phyloP scores from a whole-genome alignment of 2,329 filamentous ascomycete species.

The Microsporum canis region DNA sequence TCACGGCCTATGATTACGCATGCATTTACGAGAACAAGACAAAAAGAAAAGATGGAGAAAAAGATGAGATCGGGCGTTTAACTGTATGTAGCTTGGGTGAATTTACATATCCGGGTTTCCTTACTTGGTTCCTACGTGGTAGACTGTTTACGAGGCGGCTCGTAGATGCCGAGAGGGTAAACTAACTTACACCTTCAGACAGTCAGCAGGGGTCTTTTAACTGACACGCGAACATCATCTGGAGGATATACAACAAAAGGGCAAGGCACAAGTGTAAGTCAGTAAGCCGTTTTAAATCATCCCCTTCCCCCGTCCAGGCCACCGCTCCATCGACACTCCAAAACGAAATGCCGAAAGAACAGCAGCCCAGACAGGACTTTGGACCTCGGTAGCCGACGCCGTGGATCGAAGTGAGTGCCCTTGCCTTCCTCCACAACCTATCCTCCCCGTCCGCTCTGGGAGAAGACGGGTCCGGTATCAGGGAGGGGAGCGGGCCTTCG shows the following conservation, averaged over 20 bases:
- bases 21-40: neutral
- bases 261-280: slow-evolving; percentile 15
- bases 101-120: neutral
- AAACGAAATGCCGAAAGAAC: slow-evolving; percentile 25
- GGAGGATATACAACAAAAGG: neutral
- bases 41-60: neutral
- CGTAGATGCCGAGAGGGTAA: no score
- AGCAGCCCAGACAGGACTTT: neutral
- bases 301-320: slow-evolving; percentile 30
- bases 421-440: slow-evolving; percentile 6
- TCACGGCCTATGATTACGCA: neutral
- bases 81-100: neutral
- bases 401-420: neutral
- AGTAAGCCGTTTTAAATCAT: slow-evolving; percentile 35
- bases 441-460: slow-evolving; percentile 6
- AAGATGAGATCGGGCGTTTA: neutral
- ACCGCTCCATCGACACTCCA: slow-evolving; percentile 23
- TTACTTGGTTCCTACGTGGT: neutral
- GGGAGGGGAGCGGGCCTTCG: slow-evolving; percentile 25
- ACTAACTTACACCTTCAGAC: neutral
- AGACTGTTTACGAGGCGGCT: neutral
- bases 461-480: slow-evolving; percentile 33
- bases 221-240: neutral
- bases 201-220: neutral
- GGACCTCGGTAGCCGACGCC: neutral